phyloP scores from a whole-genome alignment of 2,329 filamentous ascomycete species.

The Cercospora citrullina region DNA sequence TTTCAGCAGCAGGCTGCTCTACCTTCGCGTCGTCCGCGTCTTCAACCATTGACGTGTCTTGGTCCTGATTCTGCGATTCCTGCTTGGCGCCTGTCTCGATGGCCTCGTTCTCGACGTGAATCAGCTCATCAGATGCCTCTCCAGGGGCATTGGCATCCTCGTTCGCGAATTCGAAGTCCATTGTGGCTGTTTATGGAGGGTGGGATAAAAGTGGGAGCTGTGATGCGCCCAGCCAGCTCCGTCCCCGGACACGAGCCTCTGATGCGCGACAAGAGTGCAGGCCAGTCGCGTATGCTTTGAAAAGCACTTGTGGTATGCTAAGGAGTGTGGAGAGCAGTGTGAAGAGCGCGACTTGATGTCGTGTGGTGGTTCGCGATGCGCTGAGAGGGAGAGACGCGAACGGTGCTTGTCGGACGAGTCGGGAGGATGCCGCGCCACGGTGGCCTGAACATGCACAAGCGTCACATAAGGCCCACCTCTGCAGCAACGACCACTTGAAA shows the following conservation, averaged over 20 bases:
- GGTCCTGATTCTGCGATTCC: conserved; percentile 30
- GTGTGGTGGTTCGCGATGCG: neutral
- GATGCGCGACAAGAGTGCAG: neutral
- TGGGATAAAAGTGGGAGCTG: conserved; percentile 3
- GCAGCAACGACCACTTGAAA: neutral
- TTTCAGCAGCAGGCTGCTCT: conserved; percentile 14
- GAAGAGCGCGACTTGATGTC: neutral
- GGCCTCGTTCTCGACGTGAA: conserved; percentile 39
- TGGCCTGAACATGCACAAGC: neutral
- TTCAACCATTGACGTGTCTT: conserved; percentile 40
- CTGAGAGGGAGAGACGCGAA: conserved; percentile 6
- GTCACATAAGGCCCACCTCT: neutral
- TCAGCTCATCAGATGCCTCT: conserved; percentile 40
- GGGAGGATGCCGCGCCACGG: conserved; percentile 1
- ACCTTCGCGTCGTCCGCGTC: conserved; percentile 30
- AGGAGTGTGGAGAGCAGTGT: neutral
- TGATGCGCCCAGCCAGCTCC: neutral
- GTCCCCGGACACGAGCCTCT: neutral
- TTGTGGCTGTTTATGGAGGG: conserved; percentile 4
- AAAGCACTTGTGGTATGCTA: neutral
- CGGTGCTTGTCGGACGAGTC: conserved; percentile 3
- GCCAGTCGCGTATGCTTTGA: neutral
- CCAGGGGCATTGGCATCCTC: conserved; percentile 37
- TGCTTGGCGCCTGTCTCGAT: conserved; percentile 31
- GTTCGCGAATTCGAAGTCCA: conserved; percentile 34